Percentiles rank a stretch among this genome's conserved stretches.
These are phyloP conservation scores for Neltuma alba DNA, from an alignment of 306 rosid genomes.

Conservation along the genomic window DNA sequence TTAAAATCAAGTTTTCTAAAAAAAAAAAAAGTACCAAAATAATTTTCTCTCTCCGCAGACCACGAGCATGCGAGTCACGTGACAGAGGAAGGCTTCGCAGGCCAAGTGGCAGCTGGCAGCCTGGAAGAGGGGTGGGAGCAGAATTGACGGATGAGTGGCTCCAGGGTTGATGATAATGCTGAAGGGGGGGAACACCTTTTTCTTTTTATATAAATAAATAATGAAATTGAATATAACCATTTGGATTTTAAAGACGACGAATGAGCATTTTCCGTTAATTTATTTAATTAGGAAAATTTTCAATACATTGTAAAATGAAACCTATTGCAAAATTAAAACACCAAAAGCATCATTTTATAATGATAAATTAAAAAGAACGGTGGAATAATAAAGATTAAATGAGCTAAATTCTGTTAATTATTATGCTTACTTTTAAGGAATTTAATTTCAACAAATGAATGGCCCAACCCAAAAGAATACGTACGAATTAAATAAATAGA, in stretches of 20 bases:
- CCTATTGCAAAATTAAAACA: no score
- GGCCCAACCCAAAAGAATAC: no score
- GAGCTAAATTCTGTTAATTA: background rate
- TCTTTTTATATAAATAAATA: no score
- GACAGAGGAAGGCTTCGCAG: background rate
- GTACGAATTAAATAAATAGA: background rate
- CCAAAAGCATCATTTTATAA: background rate
- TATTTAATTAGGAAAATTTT: background rate
- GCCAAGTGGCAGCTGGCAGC: background rate
- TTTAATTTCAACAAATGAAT: no score
- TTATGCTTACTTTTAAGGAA: background rate
- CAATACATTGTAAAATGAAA: background rate
- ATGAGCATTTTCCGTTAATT: background rate
- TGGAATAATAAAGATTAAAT: background rate
- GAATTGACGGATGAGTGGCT: background rate
- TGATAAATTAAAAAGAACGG: background rate
- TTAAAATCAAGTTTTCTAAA: no score
- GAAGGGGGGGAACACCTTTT: no score
- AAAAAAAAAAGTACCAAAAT: background rate
- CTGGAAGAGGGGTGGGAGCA: background rate
- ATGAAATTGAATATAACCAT: background rate
- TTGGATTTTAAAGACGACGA: background rate
- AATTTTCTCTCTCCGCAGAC: background rate
- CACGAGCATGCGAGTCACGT: background rate
- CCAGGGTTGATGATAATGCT: background rate